A percentile compares a stretch with the other conserved stretches of the same genome.
Evolutionary conservation across 2,329 filamentous ascomycete species (phyloP).

Genomic region (Fusarium newnesense): DNA sequence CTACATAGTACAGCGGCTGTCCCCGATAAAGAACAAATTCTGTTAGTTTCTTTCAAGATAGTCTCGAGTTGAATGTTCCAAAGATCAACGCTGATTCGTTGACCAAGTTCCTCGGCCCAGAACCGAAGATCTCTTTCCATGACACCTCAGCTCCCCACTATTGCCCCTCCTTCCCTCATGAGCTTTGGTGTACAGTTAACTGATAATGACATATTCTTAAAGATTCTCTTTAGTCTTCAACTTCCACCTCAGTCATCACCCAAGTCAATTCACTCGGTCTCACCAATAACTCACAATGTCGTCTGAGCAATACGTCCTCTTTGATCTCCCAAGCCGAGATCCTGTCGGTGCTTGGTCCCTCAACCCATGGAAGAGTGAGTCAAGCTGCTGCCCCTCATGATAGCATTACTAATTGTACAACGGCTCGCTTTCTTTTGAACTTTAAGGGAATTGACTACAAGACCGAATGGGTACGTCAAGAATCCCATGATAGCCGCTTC

Average conservation of each 20-base stretch:
- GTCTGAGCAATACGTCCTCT: slow-evolving; percentile 61
- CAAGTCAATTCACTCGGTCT: fast-evolving
- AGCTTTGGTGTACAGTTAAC: neutral
- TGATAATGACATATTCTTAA: neutral
- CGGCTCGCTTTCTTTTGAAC: slow-evolving; percentile 73
- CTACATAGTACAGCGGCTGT: too few species aligned
- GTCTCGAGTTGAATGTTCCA: neutral
- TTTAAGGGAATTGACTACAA: slow-evolving; percentile 74
- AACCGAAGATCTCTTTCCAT: neutral
- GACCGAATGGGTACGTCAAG: slow-evolving; percentile 66
- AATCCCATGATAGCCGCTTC: too few species aligned
- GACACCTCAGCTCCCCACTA: slow-evolving; percentile 22
- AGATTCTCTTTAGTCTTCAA: neutral
- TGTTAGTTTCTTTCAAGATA: neutral
- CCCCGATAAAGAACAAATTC: neutral
- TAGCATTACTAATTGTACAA: neutral
- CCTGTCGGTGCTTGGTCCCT: slow-evolving; percentile 67
- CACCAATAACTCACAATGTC: slow-evolving; percentile 41
- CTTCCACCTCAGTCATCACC: neutral
- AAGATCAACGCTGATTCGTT: neutral
- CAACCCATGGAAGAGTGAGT: slow-evolving; percentile 76
- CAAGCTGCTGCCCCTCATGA: neutral
- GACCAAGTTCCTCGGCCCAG: neutral
- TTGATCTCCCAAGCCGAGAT: slow-evolving; percentile 68
- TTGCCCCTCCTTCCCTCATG: slow-evolving; percentile 23